Percentiles rank a stretch among this genome's conserved stretches.
These are phyloP conservation scores for Tricholoma furcatifolium DNA, from an alignment of 768 basidiomycete genomes.

Conservation along the genomic window DNA sequence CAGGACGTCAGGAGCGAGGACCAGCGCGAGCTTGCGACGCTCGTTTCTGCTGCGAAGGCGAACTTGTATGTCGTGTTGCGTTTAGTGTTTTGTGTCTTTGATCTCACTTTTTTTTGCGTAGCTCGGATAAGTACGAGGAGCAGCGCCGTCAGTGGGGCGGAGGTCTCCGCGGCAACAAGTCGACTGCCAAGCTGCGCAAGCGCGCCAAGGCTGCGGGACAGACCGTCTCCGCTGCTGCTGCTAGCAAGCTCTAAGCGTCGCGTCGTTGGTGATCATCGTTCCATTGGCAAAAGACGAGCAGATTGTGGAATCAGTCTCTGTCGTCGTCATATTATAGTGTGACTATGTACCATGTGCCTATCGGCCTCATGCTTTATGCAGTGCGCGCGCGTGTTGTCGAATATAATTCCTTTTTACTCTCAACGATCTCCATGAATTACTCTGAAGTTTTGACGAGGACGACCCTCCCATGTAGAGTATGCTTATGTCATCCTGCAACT, in stretches of 20 bases:
- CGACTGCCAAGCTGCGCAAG: constrained; percentile 89
- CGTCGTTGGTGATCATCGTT: constrained; percentile 1
- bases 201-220: constrained; percentile 90
- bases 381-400: constrained; percentile 15
- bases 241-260: constrained; percentile 60
- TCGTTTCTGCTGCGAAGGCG: constrained; percentile 92
- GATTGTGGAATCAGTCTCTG: constrained; percentile 5
- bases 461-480: too few relatives aligned
- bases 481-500: too few relatives aligned
- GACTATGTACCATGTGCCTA: constrained; percentile 14
- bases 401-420: background rate
- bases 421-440: too few relatives aligned
- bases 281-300: constrained; percentile 13
- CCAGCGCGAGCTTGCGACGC: constrained; percentile 86
- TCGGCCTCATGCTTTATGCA: constrained; percentile 19
- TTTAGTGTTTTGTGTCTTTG: background rate
- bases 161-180: constrained; percentile 94
- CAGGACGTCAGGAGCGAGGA: constrained; percentile 97
- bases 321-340: constrained; percentile 14
- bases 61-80: constrained; percentile 74
- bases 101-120: constrained; percentile 23
- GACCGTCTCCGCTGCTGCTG: constrained; percentile 49
- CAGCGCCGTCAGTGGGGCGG: constrained; percentile 93
- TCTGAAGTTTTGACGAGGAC: too few relatives aligned
- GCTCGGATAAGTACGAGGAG: constrained; percentile 93